Evolutionary conservation across 2,329 filamentous ascomycete species (phyloP), one percentile per base, ranked within the genome.

Genomic region (Coleophoma eucalyptorum): DNA sequence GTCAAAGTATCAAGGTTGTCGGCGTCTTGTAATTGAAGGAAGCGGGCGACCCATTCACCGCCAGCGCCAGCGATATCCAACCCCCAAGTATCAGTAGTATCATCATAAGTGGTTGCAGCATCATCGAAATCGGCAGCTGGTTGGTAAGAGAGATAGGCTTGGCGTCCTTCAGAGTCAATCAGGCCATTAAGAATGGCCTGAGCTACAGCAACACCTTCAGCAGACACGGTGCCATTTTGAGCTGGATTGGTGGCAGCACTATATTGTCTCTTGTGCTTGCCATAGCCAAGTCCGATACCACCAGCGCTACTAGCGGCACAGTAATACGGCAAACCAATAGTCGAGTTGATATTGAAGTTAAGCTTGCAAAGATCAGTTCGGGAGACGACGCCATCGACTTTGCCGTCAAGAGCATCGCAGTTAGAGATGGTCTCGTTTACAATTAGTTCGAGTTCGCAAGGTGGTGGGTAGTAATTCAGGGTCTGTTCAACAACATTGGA

Each of bases 351-450:
- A 58, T 79, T 70, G 61, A 74, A 75, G 46, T 71, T 56, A 10
- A 74, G 56, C 52, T 65, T 67, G 65, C 73, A 76, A 12, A 76
- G 67, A 44, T 76, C 73, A 1, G 69, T 71, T 5, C 74, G 68
- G 12, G 71, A 66, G 18, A 81, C 68, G 5, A 81, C 75, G 15
- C 77, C 77, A 48, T 82, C 78, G 1, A 68, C 70, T 37, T 69
- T 69, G 7, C 79, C 78, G 50, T 81, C 79, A 5, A 82, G 66
- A 13, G 70, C 65, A 52, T 82, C 78, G 47, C 78, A 82, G 33
- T 72, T 72, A 1, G 66, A 65, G 47, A 81, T 79, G 10, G 78
- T 80, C 38, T 71, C 66, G 57, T 79, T 80, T n/a, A 75, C 69
- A 42, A 80, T 79, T 58, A 72, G 73, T 13, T 69, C 66, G 12